These are phyloP conservation scores for Vaucheria bursata DNA, from an alignment of 352 stramenopile genomes.

Conservation along the genomic window DNA sequence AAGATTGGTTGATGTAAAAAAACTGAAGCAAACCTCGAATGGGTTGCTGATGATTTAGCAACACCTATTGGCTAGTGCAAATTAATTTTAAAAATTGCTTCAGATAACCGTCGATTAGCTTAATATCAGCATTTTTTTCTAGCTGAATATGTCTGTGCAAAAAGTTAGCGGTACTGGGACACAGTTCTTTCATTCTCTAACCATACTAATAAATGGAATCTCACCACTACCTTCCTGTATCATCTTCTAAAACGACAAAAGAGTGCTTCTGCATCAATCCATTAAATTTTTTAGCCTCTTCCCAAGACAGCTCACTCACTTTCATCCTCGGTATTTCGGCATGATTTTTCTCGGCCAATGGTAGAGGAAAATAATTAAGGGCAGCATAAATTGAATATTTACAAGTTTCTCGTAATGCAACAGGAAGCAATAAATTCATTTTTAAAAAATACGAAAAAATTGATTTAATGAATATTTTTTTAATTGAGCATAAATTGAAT, in stretches of 20 bases:
- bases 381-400: too few relatives aligned
- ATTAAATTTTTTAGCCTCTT: constrained; percentile 18
- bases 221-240: not conserved
- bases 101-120: not conserved
- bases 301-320: constrained; percentile 1
- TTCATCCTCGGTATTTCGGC: constrained; percentile 21
- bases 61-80: not conserved
- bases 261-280: constrained; percentile 36
- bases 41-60: too few relatives aligned
- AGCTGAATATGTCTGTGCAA: not conserved
- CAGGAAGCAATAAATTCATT: too few relatives aligned
- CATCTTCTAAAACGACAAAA: constrained; percentile 38
- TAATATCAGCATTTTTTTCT: not conserved
- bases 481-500: too few relatives aligned
- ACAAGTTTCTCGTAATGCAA: too few relatives aligned
- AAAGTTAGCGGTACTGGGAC: not conserved
- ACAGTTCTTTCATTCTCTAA: not conserved
- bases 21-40: too few relatives aligned
- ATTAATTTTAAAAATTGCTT: not conserved
- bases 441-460: too few relatives aligned
- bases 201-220: not conserved
- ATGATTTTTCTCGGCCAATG: too few relatives aligned
- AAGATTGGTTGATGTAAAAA: too few relatives aligned
- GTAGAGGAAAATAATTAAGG: too few relatives aligned
- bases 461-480: too few relatives aligned